Evolutionary conservation across 805 yeast genomes (phyloP).

Genomic region (Monosporozyma aerobia): DNA sequence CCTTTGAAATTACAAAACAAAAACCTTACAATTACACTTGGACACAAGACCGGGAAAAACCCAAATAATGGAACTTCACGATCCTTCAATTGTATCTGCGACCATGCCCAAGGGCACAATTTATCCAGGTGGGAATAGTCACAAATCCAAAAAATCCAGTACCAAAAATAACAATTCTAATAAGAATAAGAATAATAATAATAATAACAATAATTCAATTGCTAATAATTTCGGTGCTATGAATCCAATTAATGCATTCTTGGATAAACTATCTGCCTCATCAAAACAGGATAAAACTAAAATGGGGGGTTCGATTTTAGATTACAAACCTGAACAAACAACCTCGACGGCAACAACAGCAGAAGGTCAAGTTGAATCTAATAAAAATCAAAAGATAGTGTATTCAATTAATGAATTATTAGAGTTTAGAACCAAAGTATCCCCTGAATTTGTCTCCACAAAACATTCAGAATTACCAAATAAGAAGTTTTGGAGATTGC

Average conservation of each 20-base stretch:
- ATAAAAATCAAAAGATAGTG: slow-evolving; percentile 9
- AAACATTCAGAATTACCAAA: slow-evolving; percentile 36
- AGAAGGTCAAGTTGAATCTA: background rate
- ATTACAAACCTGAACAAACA: slow-evolving; percentile 13
- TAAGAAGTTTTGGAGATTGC: slow-evolving; percentile 41
- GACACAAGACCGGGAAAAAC: background rate
- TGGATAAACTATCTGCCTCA: background rate
- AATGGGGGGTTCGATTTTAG: slow-evolving; percentile 3
- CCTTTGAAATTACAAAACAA: background rate
- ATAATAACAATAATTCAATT: background rate
- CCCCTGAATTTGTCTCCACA: slow-evolving; percentile 27
- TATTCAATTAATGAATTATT: slow-evolving; percentile 26
- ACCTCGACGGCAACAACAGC: background rate
- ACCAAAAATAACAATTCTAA: background rate
- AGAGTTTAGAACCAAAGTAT: slow-evolving; percentile 13
- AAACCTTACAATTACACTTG: background rate
- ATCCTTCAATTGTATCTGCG: slow-evolving; percentile 15
- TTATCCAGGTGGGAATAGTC: background rate
- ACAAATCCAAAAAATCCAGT: background rate
- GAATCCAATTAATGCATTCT: background rate
- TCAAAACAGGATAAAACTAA: background rate
- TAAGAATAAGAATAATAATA: background rate
- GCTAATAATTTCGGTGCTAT: background rate
- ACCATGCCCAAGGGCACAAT: background rate
- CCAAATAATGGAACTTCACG: slow-evolving; percentile 13